Evolutionary conservation across 805 yeast genomes (phyloP), one percentile per base, ranked within the genome.

Genomic region (Ogataea methanolica): DNA sequence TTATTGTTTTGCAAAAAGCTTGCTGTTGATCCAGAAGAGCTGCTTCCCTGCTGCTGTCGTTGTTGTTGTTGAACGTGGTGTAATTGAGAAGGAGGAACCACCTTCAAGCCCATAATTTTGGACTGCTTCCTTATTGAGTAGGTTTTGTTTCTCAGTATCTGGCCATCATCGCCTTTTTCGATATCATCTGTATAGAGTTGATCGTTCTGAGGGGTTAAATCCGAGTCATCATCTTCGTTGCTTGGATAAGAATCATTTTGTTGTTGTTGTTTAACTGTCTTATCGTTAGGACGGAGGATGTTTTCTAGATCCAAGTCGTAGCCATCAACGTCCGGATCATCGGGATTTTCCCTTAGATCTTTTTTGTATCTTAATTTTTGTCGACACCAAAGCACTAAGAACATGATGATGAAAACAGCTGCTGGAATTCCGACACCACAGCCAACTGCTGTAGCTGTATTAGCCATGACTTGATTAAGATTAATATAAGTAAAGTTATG

Each of bases 361-460:
- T 58, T 56, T 42, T 63, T 66, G 36, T 68, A 61, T 39, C 70
- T 64, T 47, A 62, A 55, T 46, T 66, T 71, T 46, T 71, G 68
- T 39, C 73, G 65, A 31, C 60, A 48, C 71, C 75, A 70, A 9
- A 44, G 23, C 47, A 73, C 67, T 11, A 51, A 51, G 2, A 64
- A 33, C 0, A 73, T 66, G 2, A 74, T 62, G 0, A 67, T 16
- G 1, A 71, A 12, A 1, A 73, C 71, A 9, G 74, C 51, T 4
- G 67, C 70, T 0, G 82, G 82, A 22, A 78, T 66, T 33, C 80
- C 82, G 4, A 78, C 76, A 3, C 81, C 78, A 51, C 78, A 71
- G 2, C 80, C 81, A 3, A 76, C 80, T 1, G 80, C 76, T 8
- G 70, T 50, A 14, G 61, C 58, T 4, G 68, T 65, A 6, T 46